Evolutionary conservation across 2,329 filamentous ascomycete genomes (phyloP), one percentile per base, ranked within the genome.

Genomic region (Alternaria conjuncta): DNA sequence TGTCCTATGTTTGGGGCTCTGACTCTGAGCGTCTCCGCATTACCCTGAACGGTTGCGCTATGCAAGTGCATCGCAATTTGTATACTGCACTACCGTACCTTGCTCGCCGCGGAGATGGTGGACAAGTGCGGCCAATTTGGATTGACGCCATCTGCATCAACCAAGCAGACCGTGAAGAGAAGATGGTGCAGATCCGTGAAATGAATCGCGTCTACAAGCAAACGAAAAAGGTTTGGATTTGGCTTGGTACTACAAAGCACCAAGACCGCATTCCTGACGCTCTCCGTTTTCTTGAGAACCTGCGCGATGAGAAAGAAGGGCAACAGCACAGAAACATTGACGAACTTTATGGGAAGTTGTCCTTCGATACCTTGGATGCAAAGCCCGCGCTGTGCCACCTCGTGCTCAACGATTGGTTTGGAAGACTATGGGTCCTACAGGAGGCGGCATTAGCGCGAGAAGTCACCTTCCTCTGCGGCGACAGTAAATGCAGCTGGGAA

Each of bases 21-120:
- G 13, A 32, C 4, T 32, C 30, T 0, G 30, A 32, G 4, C 30
- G 1, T 32, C 30, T 15, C 3, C 0, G 4, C 13, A 32, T 32
- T 1, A 32, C 1, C 0, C 9, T 41, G n/a, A 18, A 41, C 2
- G 36, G 9, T 2, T 11, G n/a, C 9, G 8, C 0, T 10, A 6
- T 6, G 15, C 4, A 18, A 41, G 36, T 41, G 36, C 36, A 41
- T 1, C 36, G 36, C 8, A 41, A 41, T 18, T 0, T 41, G 1
- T 11, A 10, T 5, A 41, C 1, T 18, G 36, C 36, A 0, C 8
- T 41, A 18, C 36, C 36, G 1, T 41, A 41, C 2, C 36, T 41
- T 18, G 36, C 36, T 3, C 36, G 36, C 36, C 36, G 36, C 9
- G 36, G 9, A 4, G 9, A 10, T 10, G 4, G 0, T 2, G 0